These are phyloP conservation scores for Ogataea kodamae DNA, from an alignment of 805 yeast genomes.

Conservation along the genomic window DNA sequence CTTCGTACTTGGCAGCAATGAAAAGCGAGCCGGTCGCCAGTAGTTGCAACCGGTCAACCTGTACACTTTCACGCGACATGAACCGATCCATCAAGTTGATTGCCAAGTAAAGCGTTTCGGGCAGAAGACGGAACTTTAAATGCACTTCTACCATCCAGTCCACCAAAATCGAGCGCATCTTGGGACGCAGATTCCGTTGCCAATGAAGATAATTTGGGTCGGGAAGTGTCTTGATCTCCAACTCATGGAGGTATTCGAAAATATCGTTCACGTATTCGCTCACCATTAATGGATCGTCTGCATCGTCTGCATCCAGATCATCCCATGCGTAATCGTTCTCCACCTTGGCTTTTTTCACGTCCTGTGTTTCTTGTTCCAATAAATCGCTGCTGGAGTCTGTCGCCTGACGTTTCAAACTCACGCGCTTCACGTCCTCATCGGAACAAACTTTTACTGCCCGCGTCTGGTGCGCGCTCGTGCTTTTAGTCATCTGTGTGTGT, in stretches of 20 bases:
- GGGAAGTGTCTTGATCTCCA: conserved; percentile 72
- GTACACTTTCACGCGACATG: conserved; percentile 69
- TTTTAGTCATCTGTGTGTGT: conserved; percentile 8
- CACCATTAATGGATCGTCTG: conserved; percentile 80
- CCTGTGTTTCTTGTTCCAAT: conserved; percentile 27
- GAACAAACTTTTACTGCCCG: conserved; percentile 15
- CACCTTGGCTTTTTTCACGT: conserved; percentile 30
- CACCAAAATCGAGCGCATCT: conserved; percentile 81
- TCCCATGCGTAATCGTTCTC: conserved; percentile 56
- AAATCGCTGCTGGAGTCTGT: conserved; percentile 50
- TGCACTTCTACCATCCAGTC: conserved; percentile 95
- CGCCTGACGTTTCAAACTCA: conserved; percentile 48
- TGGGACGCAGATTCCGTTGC: conserved; percentile 69
- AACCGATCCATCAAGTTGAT: conserved; percentile 86
- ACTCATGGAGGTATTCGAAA: conserved; percentile 69
- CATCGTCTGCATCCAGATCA: conserved; percentile 67
- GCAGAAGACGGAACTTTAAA: conserved; percentile 72
- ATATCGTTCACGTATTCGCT: conserved; percentile 89
- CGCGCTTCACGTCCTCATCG: conserved; percentile 27
- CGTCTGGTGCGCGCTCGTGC: conserved; percentile 11
- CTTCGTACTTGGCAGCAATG: conserved; percentile 92
- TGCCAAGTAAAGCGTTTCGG: conserved; percentile 81
- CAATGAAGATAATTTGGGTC: conserved; percentile 62
- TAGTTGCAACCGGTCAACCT: conserved; percentile 76
- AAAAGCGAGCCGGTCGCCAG: conserved; percentile 82